These are phyloP conservation scores for Phyllosticta citriasiana DNA, from an alignment of 2,329 filamentous ascomycete genomes.

Conservation along the genomic window DNA sequence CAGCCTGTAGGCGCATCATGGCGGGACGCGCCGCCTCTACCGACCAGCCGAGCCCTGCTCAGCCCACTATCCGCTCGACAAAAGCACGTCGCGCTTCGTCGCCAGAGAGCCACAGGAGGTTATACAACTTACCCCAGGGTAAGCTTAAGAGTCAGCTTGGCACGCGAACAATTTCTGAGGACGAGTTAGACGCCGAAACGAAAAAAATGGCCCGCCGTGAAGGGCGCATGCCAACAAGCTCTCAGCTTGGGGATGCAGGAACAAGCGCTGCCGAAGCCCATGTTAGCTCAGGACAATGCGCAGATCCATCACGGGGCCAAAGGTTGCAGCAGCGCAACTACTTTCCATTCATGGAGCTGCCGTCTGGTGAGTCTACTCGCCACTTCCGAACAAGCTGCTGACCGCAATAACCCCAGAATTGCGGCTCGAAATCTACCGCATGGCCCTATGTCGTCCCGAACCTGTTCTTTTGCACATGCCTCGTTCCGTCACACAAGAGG, in stretches of 20 bases:
- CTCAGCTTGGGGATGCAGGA: constrained; percentile 24
- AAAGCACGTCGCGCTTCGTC: not conserved
- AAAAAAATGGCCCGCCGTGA: constrained; percentile 31
- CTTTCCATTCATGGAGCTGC: constrained; percentile 10
- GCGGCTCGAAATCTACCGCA: constrained; percentile 35
- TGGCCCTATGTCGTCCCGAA: constrained; percentile 21
- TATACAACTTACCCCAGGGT: constrained; percentile 33
- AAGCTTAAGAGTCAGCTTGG: constrained; percentile 22
- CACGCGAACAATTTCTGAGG: constrained; percentile 16
- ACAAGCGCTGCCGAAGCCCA: not conserved
- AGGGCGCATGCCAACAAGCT: constrained; percentile 26
- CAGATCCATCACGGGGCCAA: not conserved
- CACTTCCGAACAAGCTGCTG: constrained; percentile 18
- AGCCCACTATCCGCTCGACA: not conserved
- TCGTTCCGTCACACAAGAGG: not conserved
- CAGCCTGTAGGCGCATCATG: not conserved
- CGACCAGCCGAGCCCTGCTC: not conserved
- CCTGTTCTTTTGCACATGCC: constrained; percentile 22
- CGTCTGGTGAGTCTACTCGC: constrained; percentile 1
- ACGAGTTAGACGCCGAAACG: constrained; percentile 20
- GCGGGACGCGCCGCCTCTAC: not conserved
- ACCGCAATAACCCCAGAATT: constrained; percentile 25
- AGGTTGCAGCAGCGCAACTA: constrained; percentile 1
- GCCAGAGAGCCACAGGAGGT: constrained; percentile 42
- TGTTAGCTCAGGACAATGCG: not conserved